These are phyloP conservation scores for Naegleria lovaniensis DNA, from an alignment of 208 protist species.

Conservation along the genomic window DNA sequence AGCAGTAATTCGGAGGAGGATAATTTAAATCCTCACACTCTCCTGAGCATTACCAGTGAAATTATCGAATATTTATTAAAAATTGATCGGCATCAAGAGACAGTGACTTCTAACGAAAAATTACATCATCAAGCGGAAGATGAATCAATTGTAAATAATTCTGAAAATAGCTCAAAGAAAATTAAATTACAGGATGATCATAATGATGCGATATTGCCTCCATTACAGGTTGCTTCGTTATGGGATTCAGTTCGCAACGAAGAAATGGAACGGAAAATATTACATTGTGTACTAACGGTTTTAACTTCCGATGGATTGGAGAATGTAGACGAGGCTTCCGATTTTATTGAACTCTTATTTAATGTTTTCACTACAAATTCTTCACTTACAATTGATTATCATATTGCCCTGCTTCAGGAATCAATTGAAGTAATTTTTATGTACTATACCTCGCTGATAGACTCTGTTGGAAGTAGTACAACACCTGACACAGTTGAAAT, in stretches of 20 bases:
- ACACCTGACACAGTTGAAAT: background rate
- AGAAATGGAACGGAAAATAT: background rate
- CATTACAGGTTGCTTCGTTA: background rate
- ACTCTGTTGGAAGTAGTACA: background rate
- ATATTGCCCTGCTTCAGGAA: background rate
- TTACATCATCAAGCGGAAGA: too few relatives aligned
- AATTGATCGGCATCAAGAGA: too few relatives aligned
- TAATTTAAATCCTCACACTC: too few relatives aligned
- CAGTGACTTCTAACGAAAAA: too few relatives aligned
- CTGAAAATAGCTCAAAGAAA: too few relatives aligned
- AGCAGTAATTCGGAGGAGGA: too few relatives aligned
- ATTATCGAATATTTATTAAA: too few relatives aligned
- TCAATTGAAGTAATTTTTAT: too few relatives aligned
- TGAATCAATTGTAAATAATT: too few relatives aligned
- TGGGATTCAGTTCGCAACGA: background rate
- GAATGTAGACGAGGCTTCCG: background rate
- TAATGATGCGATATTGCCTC: background rate
- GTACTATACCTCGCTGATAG: background rate
- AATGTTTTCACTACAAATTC: background rate
- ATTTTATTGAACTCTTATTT: background rate
- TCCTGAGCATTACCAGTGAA: too few relatives aligned
- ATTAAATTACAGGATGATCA: too few relatives aligned
- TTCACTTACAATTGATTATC: background rate
- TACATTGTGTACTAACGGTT: background rate
- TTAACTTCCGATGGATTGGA: background rate